phyloP scores from a whole-genome alignment of 352 stramenopile genomes.

The Globisporangium splendens region DNA sequence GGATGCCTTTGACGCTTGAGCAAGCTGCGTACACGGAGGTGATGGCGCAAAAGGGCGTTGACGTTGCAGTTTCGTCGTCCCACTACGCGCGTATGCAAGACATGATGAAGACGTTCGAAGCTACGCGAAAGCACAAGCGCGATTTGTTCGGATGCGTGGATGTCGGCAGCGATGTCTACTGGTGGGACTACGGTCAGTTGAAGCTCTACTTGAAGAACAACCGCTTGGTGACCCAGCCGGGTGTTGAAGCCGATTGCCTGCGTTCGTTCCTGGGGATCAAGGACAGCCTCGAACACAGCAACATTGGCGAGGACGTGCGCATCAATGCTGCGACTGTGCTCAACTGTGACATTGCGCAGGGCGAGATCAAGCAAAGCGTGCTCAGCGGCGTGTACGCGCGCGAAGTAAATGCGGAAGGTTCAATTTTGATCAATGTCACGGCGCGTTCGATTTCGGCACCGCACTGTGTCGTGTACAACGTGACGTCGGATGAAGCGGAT shows the following conservation, averaged over 20 bases:
- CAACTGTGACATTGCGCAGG: conserved; percentile 71
- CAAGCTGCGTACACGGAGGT: conserved; percentile 90
- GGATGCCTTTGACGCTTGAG: conserved; percentile 97
- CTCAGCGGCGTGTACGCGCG: conserved; percentile 88
- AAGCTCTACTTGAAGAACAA: conserved; percentile 99
- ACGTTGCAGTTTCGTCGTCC: conserved; percentile 49
- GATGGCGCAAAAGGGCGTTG: conserved; percentile 94
- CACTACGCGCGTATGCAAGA: conserved; percentile 92
- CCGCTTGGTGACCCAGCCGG: conserved; percentile 87
- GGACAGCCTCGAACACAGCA: conserved; percentile 76
- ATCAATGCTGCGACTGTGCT: conserved; percentile 73
- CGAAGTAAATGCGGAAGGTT: conserved; percentile 91
- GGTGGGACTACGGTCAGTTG: conserved; percentile 98
- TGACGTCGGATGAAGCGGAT: conserved; percentile 89
- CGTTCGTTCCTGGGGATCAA: conserved; percentile 78
- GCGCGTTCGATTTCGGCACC: conserved; percentile 94
- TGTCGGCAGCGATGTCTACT: conserved; percentile 95
- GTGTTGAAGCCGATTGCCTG: conserved; percentile 77
- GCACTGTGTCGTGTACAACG: conserved; percentile 96
- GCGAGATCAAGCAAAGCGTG: conserved; percentile 74
- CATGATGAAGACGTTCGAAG: conserved; percentile 89
- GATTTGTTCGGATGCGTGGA: conserved; percentile 96
- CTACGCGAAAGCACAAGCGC: conserved; percentile 52
- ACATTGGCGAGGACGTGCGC: conserved; percentile 46
- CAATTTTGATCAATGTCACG: conserved; percentile 98